These are phyloP conservation scores for Tolypocladium nubicola DNA, from an alignment of 2,329 filamentous ascomycete genomes.

Conservation along the genomic window DNA sequence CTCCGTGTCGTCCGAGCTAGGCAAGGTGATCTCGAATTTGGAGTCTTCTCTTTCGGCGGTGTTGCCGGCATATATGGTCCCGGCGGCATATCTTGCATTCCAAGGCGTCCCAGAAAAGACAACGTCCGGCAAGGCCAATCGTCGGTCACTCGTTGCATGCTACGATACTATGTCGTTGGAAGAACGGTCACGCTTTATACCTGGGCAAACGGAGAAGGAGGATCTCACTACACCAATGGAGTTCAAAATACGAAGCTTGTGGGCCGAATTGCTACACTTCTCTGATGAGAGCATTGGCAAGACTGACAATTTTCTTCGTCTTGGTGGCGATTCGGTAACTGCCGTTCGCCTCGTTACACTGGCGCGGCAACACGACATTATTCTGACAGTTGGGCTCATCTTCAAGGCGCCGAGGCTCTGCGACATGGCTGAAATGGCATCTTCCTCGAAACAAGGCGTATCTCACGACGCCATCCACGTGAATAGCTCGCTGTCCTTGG, in stretches of 20 bases:
- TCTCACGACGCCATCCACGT: too few relatives aligned
- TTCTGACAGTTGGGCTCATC: background rate
- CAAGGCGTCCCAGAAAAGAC: slow-evolving; percentile 20
- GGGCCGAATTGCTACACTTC: slow-evolving; percentile 6
- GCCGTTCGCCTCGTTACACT: background rate
- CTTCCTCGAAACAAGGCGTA: background rate
- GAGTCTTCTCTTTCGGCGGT: background rate
- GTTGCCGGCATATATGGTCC: slow-evolving; percentile 28
- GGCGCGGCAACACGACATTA: background rate
- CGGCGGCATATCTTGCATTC: slow-evolving; percentile 27
- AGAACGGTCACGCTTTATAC: background rate
- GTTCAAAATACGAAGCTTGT: slow-evolving; percentile 6
- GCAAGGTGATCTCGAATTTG: background rate
- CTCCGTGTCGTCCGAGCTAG: background rate
- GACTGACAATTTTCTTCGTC: background rate
- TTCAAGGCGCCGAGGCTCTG: background rate
- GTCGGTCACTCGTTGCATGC: background rate
- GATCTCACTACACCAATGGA: background rate
- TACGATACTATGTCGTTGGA: background rate
- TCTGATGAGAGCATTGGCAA: slow-evolving; percentile 2
- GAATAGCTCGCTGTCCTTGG: too few relatives aligned
- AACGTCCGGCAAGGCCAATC: slow-evolving; percentile 3
- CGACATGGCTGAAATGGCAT: background rate
- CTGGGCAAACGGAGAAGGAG: slow-evolving; percentile 5
- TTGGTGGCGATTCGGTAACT: background rate